Evolutionary conservation across 73 alveolate genomes (phyloP).

Genomic region (Paraurostyla sp.): DNA sequence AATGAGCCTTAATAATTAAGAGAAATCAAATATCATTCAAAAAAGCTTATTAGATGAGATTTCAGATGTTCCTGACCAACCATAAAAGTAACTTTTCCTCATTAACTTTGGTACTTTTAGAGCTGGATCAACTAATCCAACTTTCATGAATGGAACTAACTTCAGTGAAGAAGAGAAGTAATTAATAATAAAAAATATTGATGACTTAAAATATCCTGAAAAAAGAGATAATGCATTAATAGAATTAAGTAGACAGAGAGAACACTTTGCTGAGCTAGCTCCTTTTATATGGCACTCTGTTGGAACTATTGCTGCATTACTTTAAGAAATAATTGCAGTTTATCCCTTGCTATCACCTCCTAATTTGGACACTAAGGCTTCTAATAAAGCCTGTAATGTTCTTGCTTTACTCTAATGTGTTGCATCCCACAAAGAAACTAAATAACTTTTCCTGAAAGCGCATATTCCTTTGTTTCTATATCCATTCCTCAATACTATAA

Average conservation of each 20-base stretch:
- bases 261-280: constrained; percentile 93
- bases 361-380: constrained; percentile 85
- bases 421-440: constrained; percentile 95
- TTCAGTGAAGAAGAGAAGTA: constrained; percentile 64
- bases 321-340: constrained; percentile 96
- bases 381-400: constrained; percentile 97
- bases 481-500: constrained; percentile 98
- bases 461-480: constrained; percentile 98
- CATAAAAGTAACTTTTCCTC: not conserved
- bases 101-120: too few species aligned
- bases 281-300: constrained; percentile 97
- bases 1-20: too few species aligned
- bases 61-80: not conserved
- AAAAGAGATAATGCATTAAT: constrained; percentile 93
- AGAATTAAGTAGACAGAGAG: constrained; percentile 95
- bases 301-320: constrained; percentile 98
- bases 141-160: not conserved
- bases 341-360: constrained; percentile 98
- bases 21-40: too few species aligned
- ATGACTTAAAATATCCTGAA: constrained; percentile 82
- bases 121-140: not conserved
- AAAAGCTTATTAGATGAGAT: not conserved
- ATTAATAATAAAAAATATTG: constrained; percentile 68
- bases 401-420: constrained; percentile 95
- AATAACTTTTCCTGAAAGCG: constrained; percentile 94